Evolutionary conservation across 192 early-diverging fungal genomes (phyloP), one percentile per base, ranked within the genome.

Genomic region (Rhizophagus sp.): DNA sequence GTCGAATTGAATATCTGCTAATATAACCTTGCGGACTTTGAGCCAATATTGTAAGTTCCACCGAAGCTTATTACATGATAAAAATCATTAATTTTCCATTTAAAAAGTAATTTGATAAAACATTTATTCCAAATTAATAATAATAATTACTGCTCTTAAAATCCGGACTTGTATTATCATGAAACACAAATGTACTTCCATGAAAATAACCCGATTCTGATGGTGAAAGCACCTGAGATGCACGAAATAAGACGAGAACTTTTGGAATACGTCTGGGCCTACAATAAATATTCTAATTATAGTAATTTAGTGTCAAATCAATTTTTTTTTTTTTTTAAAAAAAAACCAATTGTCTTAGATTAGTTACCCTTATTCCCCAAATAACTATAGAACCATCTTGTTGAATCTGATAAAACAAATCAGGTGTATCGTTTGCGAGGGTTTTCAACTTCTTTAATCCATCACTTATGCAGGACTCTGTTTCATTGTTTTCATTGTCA

Each of bases 331-430:
- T n/a, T 65, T n/a, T 39, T 73, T 9, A 25, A 44, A 52, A 25
- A 36, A 76, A 33, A 49, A 71, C 3, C 30, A 65, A 66, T 34
- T 24, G 11, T 15, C 25, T 39, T 24, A 7, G 36, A 15, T n/a
- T 30, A 1, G 25, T 72, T 86, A 94, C 93, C 84, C 94, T 90
- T 33, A 96, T 82, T 10, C 93, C 95, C 95, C 94, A 96, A 30
- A 95, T 88, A 19, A 89, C 83, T 81, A 95, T 85, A 2, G 92
- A 88, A 3, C 95, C 95, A 79, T 94, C 91, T 33, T 82, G 68
- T 73, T 89, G 86, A 30, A 95, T 81, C 70, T 92, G 91, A 80
- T 95, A 94, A 22, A 95, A 83, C 47, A 95, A 84, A 78, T 95
- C 95, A 0, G 94, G 89, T 34, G 92, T 94, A 39, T 95, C 95